These are phyloP conservation scores for Leishmania amazonensis DNA, from an alignment of 208 protist species.

Conservation along the genomic window DNA sequence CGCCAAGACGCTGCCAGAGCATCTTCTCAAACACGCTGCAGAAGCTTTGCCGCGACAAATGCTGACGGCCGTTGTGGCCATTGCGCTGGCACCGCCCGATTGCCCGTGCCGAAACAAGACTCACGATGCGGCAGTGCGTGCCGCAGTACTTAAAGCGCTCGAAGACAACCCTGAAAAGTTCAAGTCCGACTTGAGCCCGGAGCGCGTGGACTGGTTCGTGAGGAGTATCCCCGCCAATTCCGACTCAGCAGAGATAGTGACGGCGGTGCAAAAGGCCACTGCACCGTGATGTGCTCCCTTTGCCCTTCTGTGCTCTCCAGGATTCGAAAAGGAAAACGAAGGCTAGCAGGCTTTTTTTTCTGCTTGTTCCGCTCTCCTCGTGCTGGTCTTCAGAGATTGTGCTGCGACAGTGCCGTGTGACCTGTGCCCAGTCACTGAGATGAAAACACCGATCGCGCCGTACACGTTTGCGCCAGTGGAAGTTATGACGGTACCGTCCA, in stretches of 20 bases:
- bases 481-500: slow-evolving; percentile 1
- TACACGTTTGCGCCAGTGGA: not conserved
- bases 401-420: not conserved
- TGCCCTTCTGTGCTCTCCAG: not conserved
- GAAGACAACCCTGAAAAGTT: slow-evolving; percentile 34
- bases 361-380: not conserved
- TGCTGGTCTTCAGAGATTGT: not conserved
- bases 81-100: slow-evolving; percentile 30
- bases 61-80: slow-evolving; percentile 30
- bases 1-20: slow-evolving; percentile 36
- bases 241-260: not conserved
- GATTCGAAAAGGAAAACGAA: not conserved
- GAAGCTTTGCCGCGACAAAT: slow-evolving; percentile 34
- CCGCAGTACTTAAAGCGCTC: slow-evolving; percentile 35
- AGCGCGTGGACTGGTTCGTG: not conserved
- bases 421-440: not conserved
- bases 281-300: not conserved
- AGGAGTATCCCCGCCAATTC: slow-evolving; percentile 1
- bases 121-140: slow-evolving; percentile 48
- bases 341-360: not conserved
- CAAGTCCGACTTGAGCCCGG: slow-evolving; percentile 13
- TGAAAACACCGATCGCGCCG: not conserved
- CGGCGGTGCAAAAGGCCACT: not conserved
- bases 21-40: slow-evolving; percentile 39
- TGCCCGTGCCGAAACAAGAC: slow-evolving; percentile 45